Base-by-base conservation (phyloP, 1,139 yeast species). In the Suzukiozyma palmioleophila region DNA sequence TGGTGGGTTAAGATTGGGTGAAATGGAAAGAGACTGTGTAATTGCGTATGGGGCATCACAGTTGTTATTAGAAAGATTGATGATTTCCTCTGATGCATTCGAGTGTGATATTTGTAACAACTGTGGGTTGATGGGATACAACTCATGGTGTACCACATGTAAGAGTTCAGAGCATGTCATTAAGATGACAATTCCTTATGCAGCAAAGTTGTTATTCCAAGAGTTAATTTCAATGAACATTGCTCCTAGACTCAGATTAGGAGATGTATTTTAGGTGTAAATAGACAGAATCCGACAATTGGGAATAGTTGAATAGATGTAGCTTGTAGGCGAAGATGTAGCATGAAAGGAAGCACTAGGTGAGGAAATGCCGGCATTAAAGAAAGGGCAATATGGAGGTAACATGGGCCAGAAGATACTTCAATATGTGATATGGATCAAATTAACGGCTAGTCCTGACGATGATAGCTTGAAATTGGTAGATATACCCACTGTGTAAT, bases 1-100 rank as follows among this genome's bases (percentile, higher is more conserved):
- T 67, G 99, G 99, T 79, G 99, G 99, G 52, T 75, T 92, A 62
- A 89, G 99, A 68, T 94, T 92, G 78, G 99, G 99, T 60, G 99
- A 92, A 70, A 92, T 92, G 99, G 99, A 92, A 69, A 88, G 98
- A 74, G 98, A 94, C 75, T 92, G 98, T 84, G 92, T 94, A 96
- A 92, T 92, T 67, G 99, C 99, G 1, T 92, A 94, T 56, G 99
- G 99, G 57, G 99, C 99, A 0, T 90, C 97, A 3, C 97, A 92
- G 61, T 71, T 92, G 51, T 73, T 92, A 52, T 69, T 92, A 46
- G 99, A 92, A 64, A 82, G 99, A 64, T 76, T 92, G 54, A 94
- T 92, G 99, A 69, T 92, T 41, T 87, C 96, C 32, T 90, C 97
- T 0, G 99, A 92, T 70, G 97, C 97, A 0, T 92, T 92, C 59